Evolutionary conservation across 495 filamentous ascomycete genomes (phyloP), one percentile per base, ranked within the genome.

Genomic region (Penicillium samsonianum): DNA sequence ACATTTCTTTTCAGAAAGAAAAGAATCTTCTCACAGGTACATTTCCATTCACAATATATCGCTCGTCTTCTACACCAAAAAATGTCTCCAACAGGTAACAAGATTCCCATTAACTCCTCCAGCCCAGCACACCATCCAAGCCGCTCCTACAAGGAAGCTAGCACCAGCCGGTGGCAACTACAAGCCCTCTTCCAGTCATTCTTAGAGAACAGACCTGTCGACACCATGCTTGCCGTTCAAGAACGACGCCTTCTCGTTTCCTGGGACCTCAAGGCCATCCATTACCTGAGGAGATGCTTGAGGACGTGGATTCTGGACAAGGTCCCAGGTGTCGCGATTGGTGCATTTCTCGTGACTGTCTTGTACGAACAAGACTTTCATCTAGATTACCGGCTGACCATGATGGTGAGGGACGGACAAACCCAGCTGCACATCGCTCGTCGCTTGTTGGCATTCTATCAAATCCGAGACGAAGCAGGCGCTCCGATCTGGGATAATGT

Each of bases 311-410:
- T 56, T 9, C 1, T 19, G 4, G 11, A 41, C 4, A 19, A 49
- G 3, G 33, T 63, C 28, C 52, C 60, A 17, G 51, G 38, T 14
- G 44, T 43, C 14, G 26, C 49, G 5, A 59, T 63, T 5, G 60
- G 60, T 17, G 40, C 20, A 6, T 59, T 59, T 17, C 53, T 55
- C 14, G 33, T 55, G 8, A 35, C n/a, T n/a, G 8, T 40, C 22
- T 26, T 55, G 11, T 55, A 55, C n/a, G 22, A 55, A 25, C 20
- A 17, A 16, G 53, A 55, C 22, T 23, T 12, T 33, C 53, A 55
- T 12, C 20, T 55, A 12, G 42, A 25, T 16, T 46, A 47, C 11
- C 20, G 14, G 9, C 22, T 55, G 9, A 55, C 35, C n/a, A 22
- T 35, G 28, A 60, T 40, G 49, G 49, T 55, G 8, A n/a, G 31